These are phyloP conservation scores for Micromonas pusilla DNA, from an alignment of 139 green algal genomes.

Conservation along the genomic window DNA sequence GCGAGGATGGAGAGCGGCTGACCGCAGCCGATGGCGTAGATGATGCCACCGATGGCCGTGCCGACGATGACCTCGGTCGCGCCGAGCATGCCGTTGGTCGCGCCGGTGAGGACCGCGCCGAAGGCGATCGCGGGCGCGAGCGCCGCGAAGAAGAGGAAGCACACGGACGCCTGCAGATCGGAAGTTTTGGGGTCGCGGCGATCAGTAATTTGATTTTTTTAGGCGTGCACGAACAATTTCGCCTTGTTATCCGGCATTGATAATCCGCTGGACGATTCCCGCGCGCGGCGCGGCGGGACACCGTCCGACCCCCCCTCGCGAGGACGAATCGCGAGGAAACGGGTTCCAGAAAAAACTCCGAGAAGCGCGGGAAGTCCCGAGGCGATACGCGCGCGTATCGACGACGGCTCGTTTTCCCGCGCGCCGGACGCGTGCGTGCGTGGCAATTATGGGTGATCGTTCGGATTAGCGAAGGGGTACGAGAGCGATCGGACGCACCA, in stretches of 20 bases:
- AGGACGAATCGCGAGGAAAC: too few relatives aligned
- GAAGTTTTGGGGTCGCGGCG: background rate
- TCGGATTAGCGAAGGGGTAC: background rate
- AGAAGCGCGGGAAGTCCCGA: too few relatives aligned
- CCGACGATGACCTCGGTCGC: slow-evolving; percentile 25
- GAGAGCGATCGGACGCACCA: background rate
- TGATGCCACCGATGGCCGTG: slow-evolving; percentile 28
- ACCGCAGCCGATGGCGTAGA: slow-evolving; percentile 25
- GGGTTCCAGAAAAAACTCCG: too few relatives aligned
- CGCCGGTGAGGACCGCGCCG: slow-evolving; percentile 15
- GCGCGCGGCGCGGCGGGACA: too few relatives aligned
- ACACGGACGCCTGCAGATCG: background rate
- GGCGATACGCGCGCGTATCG: too few relatives aligned
- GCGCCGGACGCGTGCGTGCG: too few relatives aligned
- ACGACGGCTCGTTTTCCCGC: too few relatives aligned
- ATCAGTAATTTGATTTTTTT: background rate
- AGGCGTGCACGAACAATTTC: background rate
- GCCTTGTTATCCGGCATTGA: too few relatives aligned
- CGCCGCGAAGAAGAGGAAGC: slow-evolving; percentile 34
- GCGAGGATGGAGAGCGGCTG: slow-evolving; percentile 30
- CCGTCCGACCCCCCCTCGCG: too few relatives aligned
- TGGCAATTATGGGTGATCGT: background rate
- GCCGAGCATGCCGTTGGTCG: slow-evolving; percentile 21
- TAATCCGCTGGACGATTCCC: too few relatives aligned
- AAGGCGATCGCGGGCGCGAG: slow-evolving; percentile 27